Conservation (phyloP, 106 monocot genomes). For the Iris macrosiphon region DNA sequence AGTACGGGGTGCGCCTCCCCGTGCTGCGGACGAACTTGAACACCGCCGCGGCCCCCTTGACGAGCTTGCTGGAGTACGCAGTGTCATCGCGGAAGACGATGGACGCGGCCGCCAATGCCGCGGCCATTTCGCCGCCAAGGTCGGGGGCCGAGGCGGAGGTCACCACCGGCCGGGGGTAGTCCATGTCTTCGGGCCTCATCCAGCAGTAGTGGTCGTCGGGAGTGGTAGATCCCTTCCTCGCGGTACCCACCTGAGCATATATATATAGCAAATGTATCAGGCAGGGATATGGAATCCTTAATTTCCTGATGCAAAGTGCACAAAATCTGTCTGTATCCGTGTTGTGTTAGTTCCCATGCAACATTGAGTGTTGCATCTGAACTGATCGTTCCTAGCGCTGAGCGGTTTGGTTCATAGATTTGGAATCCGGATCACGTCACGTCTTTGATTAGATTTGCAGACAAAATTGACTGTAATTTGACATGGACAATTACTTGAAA, state of each 20-base stretch:
- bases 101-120: constrained; percentile 31
- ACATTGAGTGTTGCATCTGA: too few species aligned
- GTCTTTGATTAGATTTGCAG: too few species aligned
- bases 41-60: constrained; percentile 27
- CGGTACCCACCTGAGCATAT: constrained; percentile 31
- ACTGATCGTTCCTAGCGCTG: too few species aligned
- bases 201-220: constrained; percentile 56
- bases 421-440: too few species aligned
- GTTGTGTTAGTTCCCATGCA: too few species aligned
- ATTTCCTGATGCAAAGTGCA: too few species aligned
- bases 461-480: too few species aligned
- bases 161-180: constrained; percentile 33
- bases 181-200: constrained; percentile 50
- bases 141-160: constrained; percentile 22
- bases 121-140: constrained; percentile 37
- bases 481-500: too few species aligned
- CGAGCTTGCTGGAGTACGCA: constrained; percentile 31
- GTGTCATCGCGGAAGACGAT: constrained; percentile 39
- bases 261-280: too few species aligned
- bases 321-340: too few species aligned
- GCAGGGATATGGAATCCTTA: too few species aligned
- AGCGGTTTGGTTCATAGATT: too few species aligned
- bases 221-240: constrained; percentile 16
- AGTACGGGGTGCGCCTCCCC: constrained; percentile 21
- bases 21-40: constrained; percentile 24